Evolutionary conservation across 805 yeast species (phyloP), one percentile per base, ranked within the genome.

Genomic region (Ogataea populi-albae): DNA sequence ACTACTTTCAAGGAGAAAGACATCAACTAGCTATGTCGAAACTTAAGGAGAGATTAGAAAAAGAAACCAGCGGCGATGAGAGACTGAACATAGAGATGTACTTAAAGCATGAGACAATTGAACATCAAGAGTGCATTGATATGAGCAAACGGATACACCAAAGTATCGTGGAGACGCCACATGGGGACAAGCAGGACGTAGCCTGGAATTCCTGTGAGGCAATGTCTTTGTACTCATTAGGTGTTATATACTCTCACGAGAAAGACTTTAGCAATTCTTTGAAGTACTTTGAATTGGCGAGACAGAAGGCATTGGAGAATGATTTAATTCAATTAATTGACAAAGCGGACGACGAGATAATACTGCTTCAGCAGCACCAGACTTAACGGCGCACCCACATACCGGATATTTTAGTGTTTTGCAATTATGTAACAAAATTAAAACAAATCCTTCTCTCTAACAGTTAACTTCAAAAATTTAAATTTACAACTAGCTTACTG

Each of bases 161-260:
- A 20, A 45, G 44, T 19, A 34, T 55, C 6, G 18, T 52, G 9
- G 22, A 40, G 8, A 37, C 28, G 11, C 30, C 35, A 19, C 25
- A 22, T n/a, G 37, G 23, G 9, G 34, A 28, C 12, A 29, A 37
- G 23, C 27, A 32, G 14, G 34, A 35, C 10, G 26, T 38, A 6
- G 4, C 23, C 15, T 14, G 35, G 8, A 28, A 22, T n/a, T 37
- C 35, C 8, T 46, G 49, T 30, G 24, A 83, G 26, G 93, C 94
- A 0, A 66, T 89, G 55, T 78, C 95, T 0, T 77, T 87, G 0
- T 89, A 84, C 54, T 94, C 96, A 0, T 66, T 86, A 26, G 98
- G 96, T 2, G 94, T 88, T 4, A 70, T 86, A 8, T 70, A 75
- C 28, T 60, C 81, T n/a, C 86, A 85, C 48, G 53, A 66, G 30